Conservation (phyloP, 176 grass and related monocot genomes). For the Zoysia japonica region DNA sequence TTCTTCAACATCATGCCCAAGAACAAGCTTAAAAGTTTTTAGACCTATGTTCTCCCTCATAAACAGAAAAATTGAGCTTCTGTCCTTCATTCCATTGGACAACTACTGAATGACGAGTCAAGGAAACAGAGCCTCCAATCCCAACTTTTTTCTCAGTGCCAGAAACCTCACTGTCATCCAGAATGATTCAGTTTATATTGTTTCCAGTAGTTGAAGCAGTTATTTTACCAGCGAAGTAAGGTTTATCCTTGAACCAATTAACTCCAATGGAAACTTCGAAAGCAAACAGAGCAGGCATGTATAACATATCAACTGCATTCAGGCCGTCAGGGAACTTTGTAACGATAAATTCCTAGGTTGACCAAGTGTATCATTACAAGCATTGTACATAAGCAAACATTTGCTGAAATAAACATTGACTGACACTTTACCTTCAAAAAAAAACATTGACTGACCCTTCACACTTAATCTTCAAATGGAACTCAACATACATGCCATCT, state of each 20-base stretch:
- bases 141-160: neutral
- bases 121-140: neutral
- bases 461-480: conserved; percentile 5
- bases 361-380: neutral
- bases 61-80: neutral
- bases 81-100: neutral
- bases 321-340: neutral
- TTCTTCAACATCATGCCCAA: too few species aligned
- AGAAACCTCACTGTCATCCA: neutral
- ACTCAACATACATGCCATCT: neutral
- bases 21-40: too few species aligned
- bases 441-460: neutral
- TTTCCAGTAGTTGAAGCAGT: neutral
- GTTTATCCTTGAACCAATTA: neutral
- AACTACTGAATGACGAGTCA: neutral
- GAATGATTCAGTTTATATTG: neutral
- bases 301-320: neutral
- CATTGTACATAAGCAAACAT: neutral
- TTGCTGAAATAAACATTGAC: neutral
- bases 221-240: neutral
- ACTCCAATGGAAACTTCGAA: neutral
- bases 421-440: conserved; percentile 1
- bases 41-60: neutral
- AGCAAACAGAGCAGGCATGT: neutral
- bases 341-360: neutral